phyloP scores from a whole-genome alignment of 2,329 filamentous ascomycete genomes.

The Dactylella cylindrospora region DNA sequence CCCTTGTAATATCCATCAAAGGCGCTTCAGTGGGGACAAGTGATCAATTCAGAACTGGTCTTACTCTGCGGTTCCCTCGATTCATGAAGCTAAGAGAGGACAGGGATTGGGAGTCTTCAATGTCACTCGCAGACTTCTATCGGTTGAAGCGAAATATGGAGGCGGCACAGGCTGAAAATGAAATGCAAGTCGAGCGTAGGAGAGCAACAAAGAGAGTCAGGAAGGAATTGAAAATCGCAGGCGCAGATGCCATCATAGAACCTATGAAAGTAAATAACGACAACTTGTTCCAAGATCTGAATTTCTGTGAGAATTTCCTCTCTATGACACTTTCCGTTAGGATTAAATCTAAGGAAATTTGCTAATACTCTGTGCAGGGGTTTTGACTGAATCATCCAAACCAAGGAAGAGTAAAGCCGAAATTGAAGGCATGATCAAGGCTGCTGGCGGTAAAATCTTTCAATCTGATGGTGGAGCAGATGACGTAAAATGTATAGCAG shows the following conservation, averaged over 20 bases:
- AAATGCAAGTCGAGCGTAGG: slow-evolving; percentile 72
- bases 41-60: slow-evolving; percentile 72
- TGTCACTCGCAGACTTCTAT: slow-evolving; percentile 76
- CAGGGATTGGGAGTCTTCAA: slow-evolving; percentile 76
- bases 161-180: slow-evolving; percentile 68
- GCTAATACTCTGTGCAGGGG: slow-evolving; percentile 52
- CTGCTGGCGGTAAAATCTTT: slow-evolving; percentile 75
- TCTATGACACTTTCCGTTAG: background rate
- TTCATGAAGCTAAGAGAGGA: slow-evolving; percentile 82
- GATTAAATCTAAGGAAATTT: background rate
- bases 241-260: slow-evolving; percentile 58
- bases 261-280: slow-evolving; percentile 54
- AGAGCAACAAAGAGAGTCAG: slow-evolving; percentile 66
- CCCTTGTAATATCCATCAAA: slow-evolving; percentile 83
- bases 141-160: slow-evolving; percentile 67
- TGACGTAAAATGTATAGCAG: slow-evolving; percentile 72
- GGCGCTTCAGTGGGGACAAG: slow-evolving; percentile 75
- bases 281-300: slow-evolving; percentile 44
- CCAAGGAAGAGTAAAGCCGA: slow-evolving; percentile 77
- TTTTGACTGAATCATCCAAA: slow-evolving; percentile 72
- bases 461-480: slow-evolving; percentile 68
- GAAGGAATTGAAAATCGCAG: slow-evolving; percentile 69
- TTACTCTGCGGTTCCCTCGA: slow-evolving; percentile 86
- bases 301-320: slow-evolving; percentile 44
- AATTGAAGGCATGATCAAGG: slow-evolving; percentile 77